A percentile compares a stretch with the other conserved stretches of the same genome.
These are phyloP conservation scores for Salvia rosmarinus DNA, from an alignment of 257 asterid genomes.

Conservation along the genomic window DNA sequence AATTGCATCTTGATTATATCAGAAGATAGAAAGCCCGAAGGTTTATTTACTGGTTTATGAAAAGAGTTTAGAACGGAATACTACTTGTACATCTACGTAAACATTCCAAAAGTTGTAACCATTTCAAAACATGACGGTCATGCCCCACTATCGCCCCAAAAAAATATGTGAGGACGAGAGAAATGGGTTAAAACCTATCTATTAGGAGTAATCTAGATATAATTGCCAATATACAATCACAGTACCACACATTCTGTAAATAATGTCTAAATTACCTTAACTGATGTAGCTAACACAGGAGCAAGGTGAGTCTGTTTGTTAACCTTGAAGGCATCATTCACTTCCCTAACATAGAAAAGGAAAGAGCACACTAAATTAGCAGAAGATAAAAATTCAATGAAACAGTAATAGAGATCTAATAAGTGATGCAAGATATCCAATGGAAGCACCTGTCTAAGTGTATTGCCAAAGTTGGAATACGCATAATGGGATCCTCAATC, in stretches of 20 bases:
- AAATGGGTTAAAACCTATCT: background rate
- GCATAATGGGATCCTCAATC: slow-evolving; percentile 87
- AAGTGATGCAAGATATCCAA: slow-evolving; percentile 16
- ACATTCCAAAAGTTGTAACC: slow-evolving; percentile 2
- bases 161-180: background rate
- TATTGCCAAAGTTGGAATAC: slow-evolving; percentile 93
- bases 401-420: slow-evolving; percentile 1
- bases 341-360: slow-evolving; percentile 57
- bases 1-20: background rate
- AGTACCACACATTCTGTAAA: background rate
- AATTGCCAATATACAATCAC: background rate
- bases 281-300: slow-evolving; percentile 89
- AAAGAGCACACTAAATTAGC: slow-evolving; percentile 10
- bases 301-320: slow-evolving; percentile 83
- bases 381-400: background rate
- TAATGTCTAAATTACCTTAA: slow-evolving; percentile 60
- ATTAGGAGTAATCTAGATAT: background rate
- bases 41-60: background rate
- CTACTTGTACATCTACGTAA: background rate
- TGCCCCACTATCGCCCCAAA: background rate
- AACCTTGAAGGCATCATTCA: slow-evolving; percentile 87
- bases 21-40: background rate
- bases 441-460: slow-evolving; percentile 82
- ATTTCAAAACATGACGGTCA: background rate
- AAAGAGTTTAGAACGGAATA: slow-evolving; percentile 5